Evolutionary conservation across 768 basidiomycete species (phyloP), one percentile per base, ranked within the genome.

Genomic region (Tulasnella sp.): DNA sequence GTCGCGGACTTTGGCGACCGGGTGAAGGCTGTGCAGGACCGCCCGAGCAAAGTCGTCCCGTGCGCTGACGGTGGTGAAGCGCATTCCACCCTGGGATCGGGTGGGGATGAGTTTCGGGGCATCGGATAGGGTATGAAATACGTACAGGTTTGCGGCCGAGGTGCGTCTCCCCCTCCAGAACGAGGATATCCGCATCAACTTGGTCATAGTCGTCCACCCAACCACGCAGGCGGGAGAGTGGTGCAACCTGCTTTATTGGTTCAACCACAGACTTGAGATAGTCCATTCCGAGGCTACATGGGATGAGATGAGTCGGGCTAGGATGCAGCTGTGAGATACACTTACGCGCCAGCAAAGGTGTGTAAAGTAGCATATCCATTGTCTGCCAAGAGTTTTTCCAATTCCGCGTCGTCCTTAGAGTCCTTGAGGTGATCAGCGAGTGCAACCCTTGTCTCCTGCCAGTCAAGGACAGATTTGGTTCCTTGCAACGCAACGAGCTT

Each of bases 301-400:
- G 17, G 7, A 32, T 48, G 31, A 23, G 5, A 19, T 48, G n/a
- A 48, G 46, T 29, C 15, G 15, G 6, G 6, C 27, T 9, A 3
- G 12, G n/a, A n/a, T 5, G 15, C 17, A n/a, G 32, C 31, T n/a
- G 19, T 1, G 49, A 12, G 42, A 17, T 31, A 2, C 2, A 69
- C 75, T 66, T 58, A 77, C 75, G 67, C 66, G 61, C 69, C 67
- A 5, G 66, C 62, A 40, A 69, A 77, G 12, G 75, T 74, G 48
- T 73, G 69, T 48, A 74, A 53, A 17, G 71, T 66, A 48, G 70
- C 69, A 32, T 69, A 74, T 0, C 75, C 75, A 14, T 72, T 70
- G 49, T 64, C 65, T 40, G 64, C 64, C 23, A 77, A 61, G 29
- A 69, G 58, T 6, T 65, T 42, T 14, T 69, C 68, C 6, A 75